phyloP scores from a whole-genome alignment of 2,329 filamentous ascomycete species.

The Verticillium klebahnii region DNA sequence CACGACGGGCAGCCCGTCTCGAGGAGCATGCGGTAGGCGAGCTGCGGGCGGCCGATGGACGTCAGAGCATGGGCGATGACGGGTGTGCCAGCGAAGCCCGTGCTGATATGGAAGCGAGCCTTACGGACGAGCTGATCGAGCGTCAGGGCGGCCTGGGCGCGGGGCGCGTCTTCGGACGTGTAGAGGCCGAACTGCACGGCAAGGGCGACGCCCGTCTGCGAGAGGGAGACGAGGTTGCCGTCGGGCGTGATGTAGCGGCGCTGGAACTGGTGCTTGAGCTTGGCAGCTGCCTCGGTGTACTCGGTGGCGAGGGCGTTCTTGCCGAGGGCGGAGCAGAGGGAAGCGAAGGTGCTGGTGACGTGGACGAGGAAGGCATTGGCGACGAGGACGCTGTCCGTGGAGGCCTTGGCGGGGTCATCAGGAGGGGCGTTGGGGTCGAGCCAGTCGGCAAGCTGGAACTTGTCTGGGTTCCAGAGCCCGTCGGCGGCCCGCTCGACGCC shows the following conservation, averaged over 20 bases:
- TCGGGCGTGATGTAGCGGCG: slow-evolving; percentile 8
- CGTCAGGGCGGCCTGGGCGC: slow-evolving; percentile 4
- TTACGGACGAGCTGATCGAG: slow-evolving; percentile 5
- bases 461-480: slow-evolving; percentile 7
- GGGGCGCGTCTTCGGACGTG: not conserved
- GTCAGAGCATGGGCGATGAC: slow-evolving; percentile 9
- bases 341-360: slow-evolving; percentile 2
- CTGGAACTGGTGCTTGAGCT: slow-evolving; percentile 2
- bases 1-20: slow-evolving; percentile 29
- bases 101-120: slow-evolving; percentile 7
- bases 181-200: slow-evolving; percentile 9
- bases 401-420: slow-evolving; percentile 7
- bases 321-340: slow-evolving; percentile 1
- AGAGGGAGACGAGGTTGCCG: slow-evolving; percentile 8
- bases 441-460: slow-evolving; percentile 9
- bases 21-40: slow-evolving; percentile 31
- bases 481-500: slow-evolving; percentile 8
- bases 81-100: slow-evolving; percentile 7
- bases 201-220: slow-evolving; percentile 6
- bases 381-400: slow-evolving; percentile 5
- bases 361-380: slow-evolving; percentile 8
- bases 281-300: not conserved
- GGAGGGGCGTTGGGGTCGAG: slow-evolving; percentile 8
- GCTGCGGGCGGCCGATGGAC: slow-evolving; percentile 4
- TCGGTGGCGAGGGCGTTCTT: not conserved